Percentiles rank a stretch among this genome's conserved stretches.
These are phyloP conservation scores for Albifimbria verrucaria DNA, from an alignment of 2,329 filamentous ascomycete genomes.

Conservation along the genomic window DNA sequence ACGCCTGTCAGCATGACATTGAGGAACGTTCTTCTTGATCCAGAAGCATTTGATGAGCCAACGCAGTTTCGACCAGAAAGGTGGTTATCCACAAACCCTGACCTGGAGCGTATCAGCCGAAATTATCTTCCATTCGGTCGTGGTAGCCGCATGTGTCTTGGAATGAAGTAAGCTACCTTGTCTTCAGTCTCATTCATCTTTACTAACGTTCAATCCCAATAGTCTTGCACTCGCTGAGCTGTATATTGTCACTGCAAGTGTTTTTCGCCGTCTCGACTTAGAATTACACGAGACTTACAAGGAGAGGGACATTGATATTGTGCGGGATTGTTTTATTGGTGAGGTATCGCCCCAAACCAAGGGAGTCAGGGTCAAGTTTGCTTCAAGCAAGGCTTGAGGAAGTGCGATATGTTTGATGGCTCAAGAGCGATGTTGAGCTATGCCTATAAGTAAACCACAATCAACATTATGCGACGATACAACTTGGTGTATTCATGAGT, in stretches of 20 bases:
- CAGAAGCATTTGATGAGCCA: slow-evolving; percentile 1
- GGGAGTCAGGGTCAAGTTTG: slow-evolving; percentile 1
- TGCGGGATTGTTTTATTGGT: slow-evolving; percentile 4
- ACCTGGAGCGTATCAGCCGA: slow-evolving; percentile 1
- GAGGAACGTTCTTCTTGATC: not conserved
- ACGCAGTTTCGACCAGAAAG: slow-evolving; percentile 1
- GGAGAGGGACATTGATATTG: slow-evolving; percentile 1
- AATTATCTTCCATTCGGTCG: slow-evolving; percentile 4
- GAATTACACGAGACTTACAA: not conserved
- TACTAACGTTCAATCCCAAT: not conserved
- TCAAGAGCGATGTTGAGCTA: no score
- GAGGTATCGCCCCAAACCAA: not conserved
- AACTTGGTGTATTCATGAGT: no score
- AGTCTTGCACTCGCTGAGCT: slow-evolving; percentile 4
- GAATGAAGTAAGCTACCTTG: not conserved
- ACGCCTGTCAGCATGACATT: slow-evolving; percentile 3
- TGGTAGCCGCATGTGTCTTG: slow-evolving; percentile 4
- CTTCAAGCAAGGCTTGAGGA: no score
- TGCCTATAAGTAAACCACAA: no score
- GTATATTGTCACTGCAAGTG: slow-evolving; percentile 1
- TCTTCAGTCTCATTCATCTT: no score
- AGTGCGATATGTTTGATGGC: no score
- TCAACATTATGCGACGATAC: no score
- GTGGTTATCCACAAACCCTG: slow-evolving; percentile 1
- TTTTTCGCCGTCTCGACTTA: not conserved